These are phyloP conservation scores for Podospora pseudoanserina DNA, from an alignment of 495 filamentous ascomycete genomes.

Conservation along the genomic window DNA sequence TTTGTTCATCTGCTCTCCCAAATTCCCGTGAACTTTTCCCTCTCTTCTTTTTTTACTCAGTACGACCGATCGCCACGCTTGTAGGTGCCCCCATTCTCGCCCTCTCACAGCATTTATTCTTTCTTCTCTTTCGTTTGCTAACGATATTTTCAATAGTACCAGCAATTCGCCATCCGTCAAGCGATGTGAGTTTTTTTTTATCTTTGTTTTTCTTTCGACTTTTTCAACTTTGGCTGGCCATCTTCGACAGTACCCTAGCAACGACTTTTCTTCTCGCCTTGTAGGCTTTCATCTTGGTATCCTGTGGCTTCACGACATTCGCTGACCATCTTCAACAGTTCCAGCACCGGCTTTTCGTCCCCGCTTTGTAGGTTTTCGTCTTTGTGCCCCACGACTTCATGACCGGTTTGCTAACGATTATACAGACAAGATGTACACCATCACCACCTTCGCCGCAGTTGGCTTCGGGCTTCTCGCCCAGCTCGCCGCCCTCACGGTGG, in stretches of 20 bases:
- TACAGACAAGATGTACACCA: too few relatives aligned
- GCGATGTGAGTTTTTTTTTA: not conserved
- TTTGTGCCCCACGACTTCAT: too few relatives aligned
- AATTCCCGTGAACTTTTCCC: not conserved
- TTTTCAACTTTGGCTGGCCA: not conserved
- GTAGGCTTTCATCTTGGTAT: too few relatives aligned
- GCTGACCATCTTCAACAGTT: too few relatives aligned
- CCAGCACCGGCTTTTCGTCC: too few relatives aligned
- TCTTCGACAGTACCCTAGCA: not conserved
- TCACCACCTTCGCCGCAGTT: not conserved
- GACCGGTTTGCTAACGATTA: too few relatives aligned
- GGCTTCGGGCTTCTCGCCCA: not conserved
- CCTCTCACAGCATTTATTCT: not conserved
- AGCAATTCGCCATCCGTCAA: not conserved
- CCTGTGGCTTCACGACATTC: too few relatives aligned
- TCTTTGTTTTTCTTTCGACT: not conserved
- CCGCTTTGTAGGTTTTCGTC: too few relatives aligned
- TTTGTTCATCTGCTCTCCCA: not conserved
- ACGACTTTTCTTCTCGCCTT: too few relatives aligned
- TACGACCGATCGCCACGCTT: not conserved
- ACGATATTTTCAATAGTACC: not conserved
- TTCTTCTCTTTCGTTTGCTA: not conserved
- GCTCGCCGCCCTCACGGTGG: not conserved
- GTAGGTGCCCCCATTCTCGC: not conserved
- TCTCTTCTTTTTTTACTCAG: slow-evolving; percentile 7